These are phyloP conservation scores for Colletotrichum endophyticum DNA, from an alignment of 2,329 filamentous ascomycete species.

Conservation along the genomic window DNA sequence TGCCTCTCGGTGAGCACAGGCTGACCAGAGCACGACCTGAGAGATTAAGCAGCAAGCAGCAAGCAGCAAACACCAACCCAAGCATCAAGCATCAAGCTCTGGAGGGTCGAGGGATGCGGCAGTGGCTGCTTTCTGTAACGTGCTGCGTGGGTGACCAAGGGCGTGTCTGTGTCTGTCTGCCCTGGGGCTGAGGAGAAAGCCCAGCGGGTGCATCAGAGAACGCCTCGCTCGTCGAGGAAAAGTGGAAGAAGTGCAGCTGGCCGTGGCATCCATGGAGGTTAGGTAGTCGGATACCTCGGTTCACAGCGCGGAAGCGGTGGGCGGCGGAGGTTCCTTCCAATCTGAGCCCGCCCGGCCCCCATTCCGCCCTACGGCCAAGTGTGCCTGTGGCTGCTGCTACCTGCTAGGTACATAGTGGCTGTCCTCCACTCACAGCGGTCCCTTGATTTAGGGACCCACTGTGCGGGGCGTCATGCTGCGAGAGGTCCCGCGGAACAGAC, in stretches of 20 bases:
- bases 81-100: background rate
- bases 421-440: background rate
- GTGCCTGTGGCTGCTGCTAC: background rate
- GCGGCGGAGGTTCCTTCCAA: background rate
- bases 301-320: background rate
- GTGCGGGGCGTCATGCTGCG: background rate
- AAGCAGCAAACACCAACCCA: background rate
- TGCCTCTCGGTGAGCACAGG: constrained; percentile 6
- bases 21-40: background rate
- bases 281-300: background rate
- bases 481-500: background rate
- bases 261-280: background rate
- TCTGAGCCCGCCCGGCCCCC: background rate
- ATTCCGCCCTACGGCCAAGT: constrained; percentile 14
- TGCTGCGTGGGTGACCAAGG: background rate
- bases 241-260: constrained; percentile 3
- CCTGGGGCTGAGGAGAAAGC: constrained; percentile 19
- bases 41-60: background rate
- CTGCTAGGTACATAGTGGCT: background rate
- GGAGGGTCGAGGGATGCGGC: background rate
- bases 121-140: background rate
- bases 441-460: background rate
- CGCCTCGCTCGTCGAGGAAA: constrained; percentile 2
- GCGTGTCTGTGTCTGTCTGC: background rate
- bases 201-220: constrained; percentile 7